Evolutionary conservation across 805 yeast species (phyloP), one percentile per base, ranked within the genome.

Genomic region (Yarrowia divulgata): DNA sequence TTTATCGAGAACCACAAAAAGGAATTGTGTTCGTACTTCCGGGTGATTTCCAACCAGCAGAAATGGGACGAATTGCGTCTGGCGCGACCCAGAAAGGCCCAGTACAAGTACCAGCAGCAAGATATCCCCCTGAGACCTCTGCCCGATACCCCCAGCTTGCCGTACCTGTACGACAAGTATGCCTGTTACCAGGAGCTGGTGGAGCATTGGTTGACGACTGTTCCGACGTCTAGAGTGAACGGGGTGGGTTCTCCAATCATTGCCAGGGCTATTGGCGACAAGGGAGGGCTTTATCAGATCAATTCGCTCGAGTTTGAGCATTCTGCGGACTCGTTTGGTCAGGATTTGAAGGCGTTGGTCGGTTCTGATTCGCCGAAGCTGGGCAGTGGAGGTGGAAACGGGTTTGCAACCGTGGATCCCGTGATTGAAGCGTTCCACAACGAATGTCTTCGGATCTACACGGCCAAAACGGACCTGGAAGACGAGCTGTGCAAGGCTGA

Each of bases 361-460:
- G 52, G 52, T 3, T 43, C 66, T 3, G 66, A 42, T 18, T 40
- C 42, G 8, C 42, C 45, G 13, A 43, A 43, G 16, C 8, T 40
- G 4, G 4, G 29, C 3, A 34, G 40, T 5, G 29, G 18, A 5
- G 42, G 40, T 5, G 29, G 18, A 5, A 39, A 19, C 66, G 19
- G 32, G 8, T 43, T 40, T 58, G 40, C 29, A 12, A 13, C 52
- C 8, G 66, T 60, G 0, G 66, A 60, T 12, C 66, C 66, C 4
- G 66, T 60, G 19, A 60, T 60, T 19, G 66, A 60, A 10, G 66
- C 66, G 8, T 60, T 60, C 52, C 66, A 60, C 49, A 60, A 60
- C 34, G 66, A 60, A 34, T 60, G 66, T 35, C 43, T 60, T 8
- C 42, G 66, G 1, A 60, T 60, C 9, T 60, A 60, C 66, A 60